Conservation (phyloP, 2,329 filamentous ascomycete genomes). For the Sarocladiaceae sp. region DNA sequence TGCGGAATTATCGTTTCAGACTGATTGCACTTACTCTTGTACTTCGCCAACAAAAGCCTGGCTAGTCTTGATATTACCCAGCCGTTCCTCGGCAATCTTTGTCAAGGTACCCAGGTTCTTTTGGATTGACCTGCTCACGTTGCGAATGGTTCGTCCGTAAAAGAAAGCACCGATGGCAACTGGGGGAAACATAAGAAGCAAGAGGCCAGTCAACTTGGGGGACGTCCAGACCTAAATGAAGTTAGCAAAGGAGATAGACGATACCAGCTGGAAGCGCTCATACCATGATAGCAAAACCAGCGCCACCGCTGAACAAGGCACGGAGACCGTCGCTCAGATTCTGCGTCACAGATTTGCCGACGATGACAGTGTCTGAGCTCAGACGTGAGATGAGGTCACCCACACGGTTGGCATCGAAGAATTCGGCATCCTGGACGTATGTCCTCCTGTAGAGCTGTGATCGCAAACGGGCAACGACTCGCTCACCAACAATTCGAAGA, state of each 20-base stretch:
- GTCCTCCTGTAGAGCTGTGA: slow-evolving; percentile 88
- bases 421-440: slow-evolving; percentile 96
- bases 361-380: slow-evolving; percentile 94
- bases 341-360: slow-evolving; percentile 97
- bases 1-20: background rate
- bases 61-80: slow-evolving; percentile 94
- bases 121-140: slow-evolving; percentile 87
- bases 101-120: slow-evolving; percentile 89
- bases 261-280: background rate
- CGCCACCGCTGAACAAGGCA: slow-evolving; percentile 81
- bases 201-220: slow-evolving; percentile 80
- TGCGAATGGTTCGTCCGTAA: slow-evolving; percentile 85
- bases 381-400: slow-evolving; percentile 94
- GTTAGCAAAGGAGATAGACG: background rate
- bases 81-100: slow-evolving; percentile 96
- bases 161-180: slow-evolving; percentile 88
- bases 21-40: slow-evolving; percentile 52
- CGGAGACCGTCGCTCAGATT: slow-evolving; percentile 95
- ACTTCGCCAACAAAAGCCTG: slow-evolving; percentile 95
- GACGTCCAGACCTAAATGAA: slow-evolving; percentile 66
- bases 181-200: slow-evolving; percentile 84
- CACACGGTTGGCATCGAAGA: slow-evolving; percentile 96
- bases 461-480: slow-evolving; percentile 85
- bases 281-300: slow-evolving; percentile 85
- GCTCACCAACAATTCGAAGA: slow-evolving; percentile 88